Percentiles rank a stretch among this genome's conserved stretches.
phyloP scores from a whole-genome alignment of 768 basidiomycete species.

The Collybia mongolica region DNA sequence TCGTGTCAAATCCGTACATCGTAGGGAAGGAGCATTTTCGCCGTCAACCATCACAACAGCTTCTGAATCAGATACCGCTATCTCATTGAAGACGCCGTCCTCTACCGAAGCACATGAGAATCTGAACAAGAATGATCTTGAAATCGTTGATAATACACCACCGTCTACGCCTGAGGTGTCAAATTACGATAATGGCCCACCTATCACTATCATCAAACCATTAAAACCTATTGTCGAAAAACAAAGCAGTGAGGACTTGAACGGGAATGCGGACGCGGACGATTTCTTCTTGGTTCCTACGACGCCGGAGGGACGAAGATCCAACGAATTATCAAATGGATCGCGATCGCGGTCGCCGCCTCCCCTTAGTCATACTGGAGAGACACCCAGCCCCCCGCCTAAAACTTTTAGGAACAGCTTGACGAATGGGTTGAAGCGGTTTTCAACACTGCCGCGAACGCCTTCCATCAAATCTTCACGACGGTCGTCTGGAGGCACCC shows the following conservation, averaged over 20 bases:
- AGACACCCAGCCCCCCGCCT: conserved; percentile 45
- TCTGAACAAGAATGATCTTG: conserved; percentile 1
- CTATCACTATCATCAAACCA: conserved; percentile 36
- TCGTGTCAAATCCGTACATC: conserved; percentile 31
- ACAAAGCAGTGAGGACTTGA: background rate
- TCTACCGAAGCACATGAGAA: too few species aligned
- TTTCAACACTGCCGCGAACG: conserved; percentile 64
- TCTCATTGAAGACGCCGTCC: conserved; percentile 8
- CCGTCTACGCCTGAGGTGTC: background rate
- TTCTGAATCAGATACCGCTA: conserved; percentile 8
- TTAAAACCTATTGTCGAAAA: conserved; percentile 14
- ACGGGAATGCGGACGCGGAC: conserved; percentile 1
- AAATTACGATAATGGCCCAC: conserved; percentile 24
- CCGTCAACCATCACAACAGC: conserved; percentile 15
- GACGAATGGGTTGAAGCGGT: conserved; percentile 43
- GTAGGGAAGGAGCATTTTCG: conserved; percentile 69
- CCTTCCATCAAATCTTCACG: conserved; percentile 43
- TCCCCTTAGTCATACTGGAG: conserved; percentile 12
- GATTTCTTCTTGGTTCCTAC: conserved; percentile 12
- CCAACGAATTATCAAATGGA: conserved; percentile 10
- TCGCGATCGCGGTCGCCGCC: conserved; percentile 15
- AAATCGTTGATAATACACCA: conserved; percentile 1
- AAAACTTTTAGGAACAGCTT: conserved; percentile 50
- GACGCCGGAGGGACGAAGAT: conserved; percentile 14
- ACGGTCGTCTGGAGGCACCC: conserved; percentile 30